Percentiles rank a stretch among this genome's conserved stretches.
phyloP scores from a whole-genome alignment of 108 stramenopile genomes.

The Skeletonema potamos region DNA sequence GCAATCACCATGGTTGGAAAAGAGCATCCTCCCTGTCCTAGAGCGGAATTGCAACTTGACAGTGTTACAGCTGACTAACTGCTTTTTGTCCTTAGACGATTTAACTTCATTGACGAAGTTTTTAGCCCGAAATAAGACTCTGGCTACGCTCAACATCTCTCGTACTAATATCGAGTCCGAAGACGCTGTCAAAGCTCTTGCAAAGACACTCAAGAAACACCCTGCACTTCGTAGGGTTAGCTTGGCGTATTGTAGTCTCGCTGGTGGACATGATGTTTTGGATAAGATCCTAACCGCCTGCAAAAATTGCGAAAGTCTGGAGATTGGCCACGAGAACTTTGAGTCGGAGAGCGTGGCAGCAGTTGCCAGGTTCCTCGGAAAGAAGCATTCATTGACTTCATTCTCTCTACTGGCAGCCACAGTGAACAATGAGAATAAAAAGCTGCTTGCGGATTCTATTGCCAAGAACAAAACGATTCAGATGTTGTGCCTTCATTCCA shows the following conservation, averaged over 20 bases:
- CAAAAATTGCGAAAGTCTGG: background rate
- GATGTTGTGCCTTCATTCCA: background rate
- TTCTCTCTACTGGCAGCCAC: background rate
- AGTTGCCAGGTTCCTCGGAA: background rate
- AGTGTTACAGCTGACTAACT: background rate
- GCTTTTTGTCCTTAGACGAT: background rate
- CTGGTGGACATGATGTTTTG: background rate
- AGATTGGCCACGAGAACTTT: background rate
- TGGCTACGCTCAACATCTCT: background rate
- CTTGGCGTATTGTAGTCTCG: background rate
- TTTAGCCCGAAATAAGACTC: background rate
- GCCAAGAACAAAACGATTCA: background rate
- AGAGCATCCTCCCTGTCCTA: background rate
- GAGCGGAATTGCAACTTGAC: background rate
- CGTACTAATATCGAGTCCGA: background rate
- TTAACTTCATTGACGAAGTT: background rate
- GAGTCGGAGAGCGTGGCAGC: background rate
- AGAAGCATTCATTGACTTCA: constrained; percentile 1
- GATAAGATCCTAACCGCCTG: background rate
- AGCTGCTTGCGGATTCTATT: background rate
- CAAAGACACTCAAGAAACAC: background rate
- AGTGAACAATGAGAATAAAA: background rate
- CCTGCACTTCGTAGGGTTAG: background rate
- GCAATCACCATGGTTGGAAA: background rate
- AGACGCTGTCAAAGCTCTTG: background rate